These are phyloP conservation scores for Patellaria atrata DNA, from an alignment of 495 filamentous ascomycete species.

Conservation along the genomic window DNA sequence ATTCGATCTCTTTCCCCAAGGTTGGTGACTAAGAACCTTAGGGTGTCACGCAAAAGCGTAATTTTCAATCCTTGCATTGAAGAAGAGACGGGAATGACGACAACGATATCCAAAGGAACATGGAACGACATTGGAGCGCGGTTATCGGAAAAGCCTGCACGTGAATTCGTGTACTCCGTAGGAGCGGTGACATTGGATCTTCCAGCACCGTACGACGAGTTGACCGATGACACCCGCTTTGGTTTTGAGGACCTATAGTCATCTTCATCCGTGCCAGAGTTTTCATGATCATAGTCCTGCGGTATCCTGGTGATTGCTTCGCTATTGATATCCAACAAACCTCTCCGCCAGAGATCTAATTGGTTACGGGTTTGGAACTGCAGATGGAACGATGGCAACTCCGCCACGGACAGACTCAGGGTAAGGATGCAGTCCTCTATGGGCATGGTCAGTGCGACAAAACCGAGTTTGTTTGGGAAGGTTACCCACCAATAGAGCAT, in stretches of 20 bases:
- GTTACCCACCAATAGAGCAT: slow-evolving; percentile 35
- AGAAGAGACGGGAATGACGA: slow-evolving; percentile 93
- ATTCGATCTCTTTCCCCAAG: slow-evolving; percentile 93
- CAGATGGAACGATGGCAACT: slow-evolving; percentile 94
- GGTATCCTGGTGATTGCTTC: slow-evolving; percentile 31
- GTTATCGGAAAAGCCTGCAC: slow-evolving; percentile 31
- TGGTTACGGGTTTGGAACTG: slow-evolving; percentile 76
- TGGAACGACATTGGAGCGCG: slow-evolving; percentile 52
- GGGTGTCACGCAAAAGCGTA: slow-evolving; percentile 79
- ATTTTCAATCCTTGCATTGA: slow-evolving; percentile 99
- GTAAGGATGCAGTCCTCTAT: slow-evolving; percentile 75
- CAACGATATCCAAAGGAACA: slow-evolving; percentile 88
- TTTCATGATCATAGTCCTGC: slow-evolving; percentile 62
- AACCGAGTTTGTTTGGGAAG: background rate
- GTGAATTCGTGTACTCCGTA: slow-evolving; percentile 64
- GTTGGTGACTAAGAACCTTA: slow-evolving; percentile 82
- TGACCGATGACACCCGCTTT: slow-evolving; percentile 74
- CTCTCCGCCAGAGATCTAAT: slow-evolving; percentile 82
- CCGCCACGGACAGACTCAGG: slow-evolving; percentile 77
- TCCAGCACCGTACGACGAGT: slow-evolving; percentile 71
- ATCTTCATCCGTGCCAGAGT: slow-evolving; percentile 78
- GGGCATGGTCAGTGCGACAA: slow-evolving; percentile 5
- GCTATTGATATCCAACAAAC: slow-evolving; percentile 69
- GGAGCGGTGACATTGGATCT: slow-evolving; percentile 61
- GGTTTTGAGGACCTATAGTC: slow-evolving; percentile 54